Evolutionary conservation across 2,329 filamentous ascomycete genomes (phyloP).

Genomic region (Fusarium continuum): DNA sequence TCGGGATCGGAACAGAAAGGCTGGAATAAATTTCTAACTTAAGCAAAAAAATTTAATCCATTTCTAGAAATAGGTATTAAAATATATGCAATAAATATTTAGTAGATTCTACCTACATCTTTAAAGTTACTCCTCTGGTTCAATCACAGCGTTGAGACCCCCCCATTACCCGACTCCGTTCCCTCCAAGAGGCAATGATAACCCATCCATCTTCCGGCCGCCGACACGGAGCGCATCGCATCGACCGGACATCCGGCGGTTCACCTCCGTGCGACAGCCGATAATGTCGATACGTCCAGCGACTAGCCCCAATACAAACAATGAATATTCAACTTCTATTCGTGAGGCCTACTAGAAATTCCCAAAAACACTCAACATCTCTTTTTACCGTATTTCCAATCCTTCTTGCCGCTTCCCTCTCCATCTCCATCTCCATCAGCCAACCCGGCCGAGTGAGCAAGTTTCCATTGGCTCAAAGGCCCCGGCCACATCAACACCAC

Average conservation of each 20-base stretch:
- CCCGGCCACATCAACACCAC: slow-evolving; percentile 36
- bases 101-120: background rate
- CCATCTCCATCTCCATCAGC: slow-evolving; percentile 38
- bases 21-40: background rate
- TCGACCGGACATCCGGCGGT: slow-evolving; percentile 24
- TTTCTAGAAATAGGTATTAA: background rate
- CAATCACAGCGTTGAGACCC: no score
- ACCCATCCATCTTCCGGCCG: slow-evolving; percentile 19
- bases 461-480: slow-evolving; percentile 55
- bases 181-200: background rate
- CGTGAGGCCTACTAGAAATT: background rate
- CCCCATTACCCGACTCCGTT: slow-evolving; percentile 26
- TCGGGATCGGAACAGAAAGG: background rate
- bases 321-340: background rate
- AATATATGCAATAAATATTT: no score
- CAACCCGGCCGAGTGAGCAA: slow-evolving; percentile 52
- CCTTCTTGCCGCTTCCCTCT: slow-evolving; percentile 14
- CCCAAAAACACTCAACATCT: background rate
- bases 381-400: background rate
- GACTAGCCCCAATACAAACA: background rate
- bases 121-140: no score
- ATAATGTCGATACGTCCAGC: background rate
- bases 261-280: slow-evolving; percentile 19
- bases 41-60: background rate
- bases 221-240: slow-evolving; percentile 24